Base-by-base conservation (phyloP, 2,329 filamentous ascomycete genomes). In the Bipolaris cookei region DNA sequence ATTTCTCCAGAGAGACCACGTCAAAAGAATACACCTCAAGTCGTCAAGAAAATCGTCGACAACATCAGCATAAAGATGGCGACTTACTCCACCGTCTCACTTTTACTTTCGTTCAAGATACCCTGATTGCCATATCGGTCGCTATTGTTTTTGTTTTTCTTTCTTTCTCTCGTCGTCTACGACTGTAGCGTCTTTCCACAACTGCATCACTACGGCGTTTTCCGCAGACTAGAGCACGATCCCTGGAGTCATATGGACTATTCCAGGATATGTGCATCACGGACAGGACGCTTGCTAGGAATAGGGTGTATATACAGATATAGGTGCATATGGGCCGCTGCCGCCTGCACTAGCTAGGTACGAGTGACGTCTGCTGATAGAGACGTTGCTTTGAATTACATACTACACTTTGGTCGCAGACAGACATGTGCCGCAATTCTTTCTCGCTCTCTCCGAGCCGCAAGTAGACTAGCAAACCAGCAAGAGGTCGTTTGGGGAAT, bases 1-100 rank as follows among this genome's bases (percentile, higher is more conserved):
- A 13, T 25, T 25, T 47, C 13, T 32, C 54, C 58, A 77, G 75
- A 69, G 75, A 66, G 75, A 77, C 58, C 75, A 77, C 49, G 75
- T 77, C 18, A 77, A 77, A 57, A 68, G 75, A 38, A 77, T 77
- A 65, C 75, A 77, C 42, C 66, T 77, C 34, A 77, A 77, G 63
- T 61, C 67, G 11, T 68, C 69, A 25, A 64, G 70, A 14, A 69
- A 67, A 25, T 72, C 69, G 16, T 65, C 68, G 16, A 62, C 55
- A 6, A 50, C 59, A 23, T 63, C 66, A 14, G 59, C 58, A 44
- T 65, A 58, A 50, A 18, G 28, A 13, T 11, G 13, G n/a, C n/a
- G 6, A 7, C 16, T 18, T 14, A 28, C n/a, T 14, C 23, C 10
- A 14, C 18, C 49, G 25, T 14, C 30, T 28, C 20, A 11, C 54